phyloP scores from a whole-genome alignment of 345 rosid genomes.

The Diplotaxis tenuifolia region DNA sequence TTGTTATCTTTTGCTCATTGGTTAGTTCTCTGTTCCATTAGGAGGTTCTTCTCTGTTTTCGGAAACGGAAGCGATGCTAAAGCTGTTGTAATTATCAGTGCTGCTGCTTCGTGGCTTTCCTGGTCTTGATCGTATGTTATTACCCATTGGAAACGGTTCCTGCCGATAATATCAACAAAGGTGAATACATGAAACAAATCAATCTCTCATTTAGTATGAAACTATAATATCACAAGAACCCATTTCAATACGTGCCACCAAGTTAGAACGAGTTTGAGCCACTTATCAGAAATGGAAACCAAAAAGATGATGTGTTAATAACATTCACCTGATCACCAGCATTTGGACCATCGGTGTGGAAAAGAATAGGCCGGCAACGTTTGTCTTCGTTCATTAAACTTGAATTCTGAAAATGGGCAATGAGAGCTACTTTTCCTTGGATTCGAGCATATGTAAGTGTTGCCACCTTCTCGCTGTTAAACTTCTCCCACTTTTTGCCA shows the following conservation, averaged over 20 bases:
- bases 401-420: constrained; percentile 88
- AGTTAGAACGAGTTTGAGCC: background rate
- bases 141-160: constrained; percentile 91
- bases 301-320: background rate
- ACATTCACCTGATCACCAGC: constrained; percentile 78
- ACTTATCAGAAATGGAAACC: background rate
- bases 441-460: constrained; percentile 84
- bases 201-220: constrained; percentile 3
- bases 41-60: constrained; percentile 59
- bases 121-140: constrained; percentile 63
- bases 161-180: constrained; percentile 24
- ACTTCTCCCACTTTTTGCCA: constrained; percentile 92
- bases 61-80: constrained; percentile 42
- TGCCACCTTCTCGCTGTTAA: constrained; percentile 89
- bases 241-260: background rate
- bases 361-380: constrained; percentile 87
- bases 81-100: constrained; percentile 46
- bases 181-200: background rate
- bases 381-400: constrained; percentile 94
- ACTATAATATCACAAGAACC: constrained; percentile 9
- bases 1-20: constrained; percentile 25
- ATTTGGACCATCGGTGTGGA: constrained; percentile 83
- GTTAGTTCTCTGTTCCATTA: constrained; percentile 49
- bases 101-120: constrained; percentile 57
- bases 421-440: constrained; percentile 83